Evolutionary conservation across 2,329 filamentous ascomycete genomes (phyloP), one percentile per base, ranked within the genome.

Genomic region (Colletotrichum trifolii): DNA sequence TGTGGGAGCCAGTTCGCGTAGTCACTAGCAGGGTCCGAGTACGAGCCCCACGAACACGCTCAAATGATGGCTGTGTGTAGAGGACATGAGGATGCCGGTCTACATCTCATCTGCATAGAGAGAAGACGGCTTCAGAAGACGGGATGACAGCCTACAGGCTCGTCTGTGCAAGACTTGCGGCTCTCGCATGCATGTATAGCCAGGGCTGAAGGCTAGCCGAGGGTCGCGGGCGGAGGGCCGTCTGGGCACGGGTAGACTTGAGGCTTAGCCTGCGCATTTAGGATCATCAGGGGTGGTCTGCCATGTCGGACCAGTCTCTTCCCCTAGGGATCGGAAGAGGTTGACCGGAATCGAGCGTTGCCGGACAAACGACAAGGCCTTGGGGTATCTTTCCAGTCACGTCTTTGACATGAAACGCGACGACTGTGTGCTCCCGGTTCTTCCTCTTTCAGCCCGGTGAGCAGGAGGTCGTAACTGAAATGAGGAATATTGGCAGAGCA

Each of bases 101-200:
- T 25, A 25, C 17, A 25, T 25, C 17, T 25, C 17, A 25, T 25
- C 17, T 3, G 17, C 17, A 25, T 25, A 57, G 48, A 17, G 39
- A 64, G 39, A 53, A 52, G 42, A 64, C 42, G 59, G 42, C 39
- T 50, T 58, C 63, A 13, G 35, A 38, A 17, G 59, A 66, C 57
- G 60, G 59, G 53, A 54, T 53, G 46, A 54, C 47, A 60, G 33
- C 43, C 54, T 25, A 39, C 52, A 56, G 47, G 34, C 13, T 8
- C 49, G 52, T 62, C 56, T 62, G 65, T 66, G 61, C 66, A 66
- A 48, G 53, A 33, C 54, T 65, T 66, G 65, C 56, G 65, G 62
- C 65, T 66, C 65, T 54, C 43, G 57, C 62, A 67, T 56, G 62
- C 47, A 47, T 49, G 39, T 64, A 36, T 52, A 34, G 59, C 60